Evolutionary conservation across 148 eudicot genomes (phyloP).

Genomic region (Chenopodium suecicum): DNA sequence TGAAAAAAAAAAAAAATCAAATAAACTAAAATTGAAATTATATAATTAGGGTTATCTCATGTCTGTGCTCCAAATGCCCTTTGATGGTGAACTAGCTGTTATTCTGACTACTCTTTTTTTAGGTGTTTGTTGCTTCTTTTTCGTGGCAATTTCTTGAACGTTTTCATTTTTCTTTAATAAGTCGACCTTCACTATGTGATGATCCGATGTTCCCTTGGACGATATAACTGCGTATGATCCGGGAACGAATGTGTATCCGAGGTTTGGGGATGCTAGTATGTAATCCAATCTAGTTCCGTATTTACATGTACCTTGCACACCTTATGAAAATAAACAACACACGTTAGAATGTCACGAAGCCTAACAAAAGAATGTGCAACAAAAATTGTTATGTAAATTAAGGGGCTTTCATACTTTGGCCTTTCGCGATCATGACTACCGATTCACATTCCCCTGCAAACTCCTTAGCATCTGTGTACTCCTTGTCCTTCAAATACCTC

Average conservation of each 20-base stretch:
- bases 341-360: background rate
- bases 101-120: conserved; percentile 55
- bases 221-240: conserved; percentile 91
- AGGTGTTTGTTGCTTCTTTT: conserved; percentile 31
- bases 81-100: conserved; percentile 41
- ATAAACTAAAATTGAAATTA: too few relatives aligned
- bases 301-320: conserved; percentile 94
- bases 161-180: conserved; percentile 43
- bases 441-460: conserved; percentile 91
- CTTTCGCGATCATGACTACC: conserved; percentile 91
- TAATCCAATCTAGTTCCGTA: conserved; percentile 92
- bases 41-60: conserved; percentile 23
- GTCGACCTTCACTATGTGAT: conserved; percentile 88
- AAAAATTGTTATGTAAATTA: background rate
- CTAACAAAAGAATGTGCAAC: background rate
- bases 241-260: conserved; percentile 72
- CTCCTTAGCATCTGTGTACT: conserved; percentile 82
- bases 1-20: too few relatives aligned
- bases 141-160: conserved; percentile 36
- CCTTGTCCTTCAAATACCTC: conserved; percentile 58
- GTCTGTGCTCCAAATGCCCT: conserved; percentile 60
- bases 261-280: conserved; percentile 57
- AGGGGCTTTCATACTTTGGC: conserved; percentile 62
- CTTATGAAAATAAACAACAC: conserved; percentile 27
- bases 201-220: conserved; percentile 95